Evolutionary conservation across 345 rosid species (phyloP).

Genomic region (Sisymbrium irio): DNA sequence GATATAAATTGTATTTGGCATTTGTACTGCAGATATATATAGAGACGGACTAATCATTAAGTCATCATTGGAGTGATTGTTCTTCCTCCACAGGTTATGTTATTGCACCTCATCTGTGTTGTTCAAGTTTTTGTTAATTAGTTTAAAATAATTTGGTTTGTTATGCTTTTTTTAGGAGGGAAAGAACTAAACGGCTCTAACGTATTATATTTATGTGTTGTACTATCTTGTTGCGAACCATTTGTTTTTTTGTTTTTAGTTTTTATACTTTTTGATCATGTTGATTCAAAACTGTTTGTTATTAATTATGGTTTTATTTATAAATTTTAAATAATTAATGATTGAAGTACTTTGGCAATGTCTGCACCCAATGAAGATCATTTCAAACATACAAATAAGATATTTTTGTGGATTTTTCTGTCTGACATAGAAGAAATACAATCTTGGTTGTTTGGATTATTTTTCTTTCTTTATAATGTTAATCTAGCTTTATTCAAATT

Average conservation of each 20-base stretch:
- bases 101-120: slow-evolving; percentile 32
- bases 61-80: neutral
- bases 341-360: neutral
- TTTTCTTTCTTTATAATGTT: neutral
- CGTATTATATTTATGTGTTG: neutral
- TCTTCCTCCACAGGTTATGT: slow-evolving; percentile 24
- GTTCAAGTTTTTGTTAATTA: slow-evolving; percentile 8
- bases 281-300: neutral
- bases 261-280: neutral
- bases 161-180: neutral
- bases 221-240: slow-evolving; percentile 6
- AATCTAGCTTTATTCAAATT: neutral
- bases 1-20: neutral
- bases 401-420: neutral
- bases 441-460: neutral
- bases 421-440: neutral
- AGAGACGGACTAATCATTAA: slow-evolving; percentile 4
- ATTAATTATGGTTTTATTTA: neutral
- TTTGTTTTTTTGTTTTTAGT: neutral
- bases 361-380: neutral
- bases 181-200: neutral
- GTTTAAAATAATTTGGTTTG: neutral
- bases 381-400: neutral
- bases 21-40: slow-evolving; percentile 33
- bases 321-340: neutral